These are phyloP conservation scores for Durotheca rogersii DNA, from an alignment of 495 filamentous ascomycete species.

Conservation along the genomic window DNA sequence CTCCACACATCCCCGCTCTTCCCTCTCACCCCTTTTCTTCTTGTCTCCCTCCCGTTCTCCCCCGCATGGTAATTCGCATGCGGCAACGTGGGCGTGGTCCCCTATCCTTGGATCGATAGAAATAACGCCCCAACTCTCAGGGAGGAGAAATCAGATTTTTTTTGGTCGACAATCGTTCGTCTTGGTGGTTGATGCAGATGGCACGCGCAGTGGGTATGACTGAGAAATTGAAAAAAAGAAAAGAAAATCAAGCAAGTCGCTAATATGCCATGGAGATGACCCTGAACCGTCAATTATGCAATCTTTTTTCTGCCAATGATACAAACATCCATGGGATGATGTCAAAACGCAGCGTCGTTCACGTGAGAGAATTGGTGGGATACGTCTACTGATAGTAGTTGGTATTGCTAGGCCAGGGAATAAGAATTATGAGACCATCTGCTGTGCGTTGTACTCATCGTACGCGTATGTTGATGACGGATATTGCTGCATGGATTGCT, in stretches of 20 bases:
- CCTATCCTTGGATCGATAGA: constrained; percentile 26
- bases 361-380: constrained; percentile 19
- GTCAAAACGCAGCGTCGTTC: constrained; percentile 12
- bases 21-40: constrained; percentile 26
- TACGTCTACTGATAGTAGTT: constrained; percentile 16
- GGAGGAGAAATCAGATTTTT: constrained; percentile 36
- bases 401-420: constrained; percentile 2
- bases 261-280: constrained; percentile 42
- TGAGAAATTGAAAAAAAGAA: constrained; percentile 29
- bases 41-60: constrained; percentile 11
- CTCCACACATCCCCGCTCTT: constrained; percentile 20
- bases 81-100: constrained; percentile 24
- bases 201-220: constrained; percentile 39
- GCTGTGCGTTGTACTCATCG: constrained; percentile 30
- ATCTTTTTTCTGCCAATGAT: constrained; percentile 40
- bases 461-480: constrained; percentile 29
- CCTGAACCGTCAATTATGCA: constrained; percentile 42
- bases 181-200: constrained; percentile 28
- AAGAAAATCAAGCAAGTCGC: constrained; percentile 35
- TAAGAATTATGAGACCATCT: constrained; percentile 29
- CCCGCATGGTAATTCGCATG: constrained; percentile 11
- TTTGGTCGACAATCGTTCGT: constrained; percentile 36
- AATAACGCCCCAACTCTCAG: constrained; percentile 34
- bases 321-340: constrained; percentile 33
- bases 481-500: constrained; percentile 31